Percentiles rank a stretch among this genome's conserved stretches.
These are phyloP conservation scores for Musa itinerans DNA, from an alignment of 176 grass and related monocot species.

Conservation along the genomic window DNA sequence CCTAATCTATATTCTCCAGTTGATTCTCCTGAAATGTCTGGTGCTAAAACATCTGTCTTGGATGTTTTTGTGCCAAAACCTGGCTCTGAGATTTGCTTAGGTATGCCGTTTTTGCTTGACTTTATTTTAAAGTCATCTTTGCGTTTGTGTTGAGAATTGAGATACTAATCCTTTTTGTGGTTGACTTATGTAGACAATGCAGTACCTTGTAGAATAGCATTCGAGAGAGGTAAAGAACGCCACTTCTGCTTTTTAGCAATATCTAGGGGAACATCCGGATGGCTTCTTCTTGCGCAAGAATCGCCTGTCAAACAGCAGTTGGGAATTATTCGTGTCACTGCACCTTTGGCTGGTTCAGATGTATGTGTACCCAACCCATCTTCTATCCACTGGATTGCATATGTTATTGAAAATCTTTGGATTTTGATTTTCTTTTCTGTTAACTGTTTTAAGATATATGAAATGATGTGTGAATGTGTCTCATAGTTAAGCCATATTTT, in stretches of 20 bases:
- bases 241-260: conserved; percentile 74
- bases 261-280: conserved; percentile 60
- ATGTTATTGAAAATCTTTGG: neutral
- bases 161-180: conserved; percentile 5
- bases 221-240: conserved; percentile 96
- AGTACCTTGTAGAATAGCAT: conserved; percentile 93
- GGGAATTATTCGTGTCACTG: conserved; percentile 67
- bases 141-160: neutral
- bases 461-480: too few species aligned
- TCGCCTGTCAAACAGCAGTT: conserved; percentile 54
- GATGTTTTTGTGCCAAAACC: conserved; percentile 58
- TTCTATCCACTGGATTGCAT: conserved; percentile 5
- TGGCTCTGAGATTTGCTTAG: conserved; percentile 78
- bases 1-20: conserved; percentile 40
- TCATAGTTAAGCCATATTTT: too few species aligned
- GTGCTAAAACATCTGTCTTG: conserved; percentile 35
- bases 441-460: neutral
- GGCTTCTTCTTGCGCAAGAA: conserved; percentile 96
- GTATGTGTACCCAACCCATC: conserved; percentile 42
- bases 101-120: conserved; percentile 17
- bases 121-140: neutral
- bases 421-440: neutral
- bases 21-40: conserved; percentile 41
- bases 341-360: conserved; percentile 83
- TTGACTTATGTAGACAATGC: conserved; percentile 47